Base-by-base conservation (phyloP, 2,329 filamentous ascomycete species). In the Phaeosphaeria sp. region DNA sequence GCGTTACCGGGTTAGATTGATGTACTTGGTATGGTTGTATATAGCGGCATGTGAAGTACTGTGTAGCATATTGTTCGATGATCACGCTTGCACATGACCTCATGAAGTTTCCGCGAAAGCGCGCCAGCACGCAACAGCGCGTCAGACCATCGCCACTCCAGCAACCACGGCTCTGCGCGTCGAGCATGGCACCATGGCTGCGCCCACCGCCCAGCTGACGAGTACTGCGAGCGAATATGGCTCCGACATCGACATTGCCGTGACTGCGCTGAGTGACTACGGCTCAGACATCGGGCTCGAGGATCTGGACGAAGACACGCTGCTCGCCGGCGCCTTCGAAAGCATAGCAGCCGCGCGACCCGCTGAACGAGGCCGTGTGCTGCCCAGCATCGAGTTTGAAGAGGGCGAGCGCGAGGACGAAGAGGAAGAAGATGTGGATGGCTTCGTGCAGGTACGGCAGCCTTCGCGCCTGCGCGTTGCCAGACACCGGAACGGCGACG, bases 211-310 rank as follows among this genome's bases (percentile, higher is more conserved):
- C 46, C 55, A 63, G 57, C 50, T 50, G 39, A 60, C 57, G 21
- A 56, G 57, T 21, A 17, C 53, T 33, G 53, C 48, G 17, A 87
- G 84, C 73, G 86, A 89, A 63, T 89, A 89, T 81, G 87, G 86
- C 59, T 87, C 85, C 5, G 87, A 90, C 59, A 82, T 89, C 63
- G 82, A 84, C 7, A 74, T 80, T 2, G 83, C 64, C 21, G 24
- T 65, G 27, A 40, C 61, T 39, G 54, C 65, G n/a, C 53, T 59
- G 57, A 88, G 85, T 73, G 87, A 89, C 65, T 90, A 90, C 82
- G 87, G 87, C 58, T 88, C 86, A 2, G 87, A 90, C 57, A 84
- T 89, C 63, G 82, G 84, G 18, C 30, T 57, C 6, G 60, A 66
- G 24, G 78, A 81, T 11, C 82, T 87, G 63, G 85, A 88, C 67